These are phyloP conservation scores for Kuraishia capsulata DNA, from an alignment of 805 yeast species.

Conservation along the genomic window DNA sequence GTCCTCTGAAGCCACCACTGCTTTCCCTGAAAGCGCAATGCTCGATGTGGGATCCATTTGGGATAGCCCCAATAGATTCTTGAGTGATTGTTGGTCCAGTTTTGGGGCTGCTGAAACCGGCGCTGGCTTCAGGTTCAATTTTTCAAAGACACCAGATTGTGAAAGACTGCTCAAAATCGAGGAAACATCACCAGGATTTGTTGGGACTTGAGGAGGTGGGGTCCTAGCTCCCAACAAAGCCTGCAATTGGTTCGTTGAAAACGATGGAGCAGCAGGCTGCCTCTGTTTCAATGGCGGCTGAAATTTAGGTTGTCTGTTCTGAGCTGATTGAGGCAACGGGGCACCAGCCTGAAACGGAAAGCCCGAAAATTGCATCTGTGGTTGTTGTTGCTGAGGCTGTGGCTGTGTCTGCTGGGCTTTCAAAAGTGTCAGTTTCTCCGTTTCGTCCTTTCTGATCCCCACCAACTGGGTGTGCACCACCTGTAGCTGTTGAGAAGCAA, in stretches of 20 bases:
- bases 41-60: neutral
- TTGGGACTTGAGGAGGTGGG: neutral
- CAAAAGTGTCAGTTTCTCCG: constrained; percentile 14
- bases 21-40: neutral
- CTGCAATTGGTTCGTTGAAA: constrained; percentile 10
- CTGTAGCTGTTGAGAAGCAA: constrained; percentile 20
- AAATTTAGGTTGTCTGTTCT: neutral
- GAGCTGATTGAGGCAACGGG: constrained; percentile 4
- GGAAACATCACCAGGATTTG: constrained; percentile 1
- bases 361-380: neutral
- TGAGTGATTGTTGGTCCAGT: neutral
- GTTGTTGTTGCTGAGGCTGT: constrained; percentile 22
- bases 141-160: constrained; percentile 4
- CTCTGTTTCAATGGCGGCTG: constrained; percentile 12
- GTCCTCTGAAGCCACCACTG: neutral
- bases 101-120: neutral
- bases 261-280: constrained; percentile 8
- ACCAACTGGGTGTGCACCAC: constrained; percentile 21
- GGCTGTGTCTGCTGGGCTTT: constrained; percentile 10
- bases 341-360: neutral
- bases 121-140: neutral
- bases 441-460: constrained; percentile 23
- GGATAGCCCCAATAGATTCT: neutral
- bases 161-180: constrained; percentile 1
- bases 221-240: constrained; percentile 4